phyloP scores from a whole-genome alignment of 2,329 filamentous ascomycete species.

The Dactylellina cionopaga region DNA sequence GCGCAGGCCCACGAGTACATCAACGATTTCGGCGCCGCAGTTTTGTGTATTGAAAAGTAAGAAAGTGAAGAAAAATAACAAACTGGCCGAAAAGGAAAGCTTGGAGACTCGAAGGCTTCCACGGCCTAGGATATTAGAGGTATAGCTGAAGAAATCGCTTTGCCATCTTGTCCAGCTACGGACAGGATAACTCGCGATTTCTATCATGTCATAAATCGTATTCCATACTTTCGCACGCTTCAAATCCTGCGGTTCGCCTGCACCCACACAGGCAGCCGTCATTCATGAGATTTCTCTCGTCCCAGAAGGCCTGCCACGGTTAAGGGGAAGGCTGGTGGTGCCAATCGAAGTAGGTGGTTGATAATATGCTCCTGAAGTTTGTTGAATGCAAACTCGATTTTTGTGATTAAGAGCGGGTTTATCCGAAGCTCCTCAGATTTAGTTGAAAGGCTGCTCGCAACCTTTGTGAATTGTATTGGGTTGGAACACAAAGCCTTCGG shows the following conservation, averaged over 20 bases:
- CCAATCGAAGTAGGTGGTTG: too few species aligned
- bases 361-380: too few species aligned
- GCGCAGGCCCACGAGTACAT: constrained; percentile 31
- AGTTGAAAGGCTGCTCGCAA: too few species aligned
- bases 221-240: constrained; percentile 22
- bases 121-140: constrained; percentile 7
- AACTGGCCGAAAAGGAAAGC: constrained; percentile 8
- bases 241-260: constrained; percentile 9
- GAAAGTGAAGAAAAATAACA: constrained; percentile 9
- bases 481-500: too few species aligned
- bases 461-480: too few species aligned
- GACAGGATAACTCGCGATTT: not conserved
- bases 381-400: too few species aligned
- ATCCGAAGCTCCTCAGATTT: too few species aligned
- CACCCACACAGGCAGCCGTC: constrained; percentile 36
- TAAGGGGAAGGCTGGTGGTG: too few species aligned
- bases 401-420: not conserved
- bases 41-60: constrained; percentile 14
- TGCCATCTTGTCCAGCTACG: constrained; percentile 11
- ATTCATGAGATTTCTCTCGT: constrained; percentile 43
- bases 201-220: constrained; percentile 34
- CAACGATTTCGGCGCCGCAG: constrained; percentile 34
- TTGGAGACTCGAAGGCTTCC: not conserved
- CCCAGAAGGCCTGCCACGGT: too few species aligned
- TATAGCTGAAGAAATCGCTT: constrained; percentile 25